phyloP scores from a whole-genome alignment of 129 eudicot species.

The Lactuca saligna region DNA sequence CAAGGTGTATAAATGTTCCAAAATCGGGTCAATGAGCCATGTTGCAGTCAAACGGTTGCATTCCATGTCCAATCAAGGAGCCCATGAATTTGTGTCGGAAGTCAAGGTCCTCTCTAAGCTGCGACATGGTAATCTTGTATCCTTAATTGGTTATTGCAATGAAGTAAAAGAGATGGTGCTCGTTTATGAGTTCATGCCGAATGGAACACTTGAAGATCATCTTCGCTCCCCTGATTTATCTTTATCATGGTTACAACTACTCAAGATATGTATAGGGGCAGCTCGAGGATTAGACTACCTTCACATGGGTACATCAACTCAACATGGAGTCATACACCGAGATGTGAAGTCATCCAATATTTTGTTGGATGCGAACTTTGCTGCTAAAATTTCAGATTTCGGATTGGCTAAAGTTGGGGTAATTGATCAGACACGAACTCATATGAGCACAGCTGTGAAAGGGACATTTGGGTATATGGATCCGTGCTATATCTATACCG shows the following conservation, averaged over 20 bases:
- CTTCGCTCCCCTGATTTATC: constrained; percentile 1
- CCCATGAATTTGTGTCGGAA: constrained; percentile 22
- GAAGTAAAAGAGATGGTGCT: constrained; percentile 16
- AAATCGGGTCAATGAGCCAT: neutral
- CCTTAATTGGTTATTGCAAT: constrained; percentile 19
- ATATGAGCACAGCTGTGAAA: constrained; percentile 23
- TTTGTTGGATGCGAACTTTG: constrained; percentile 21
- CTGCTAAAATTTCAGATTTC: constrained; percentile 29
- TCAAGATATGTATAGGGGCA: constrained; percentile 30
- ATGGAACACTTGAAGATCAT: constrained; percentile 29
- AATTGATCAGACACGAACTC: neutral
- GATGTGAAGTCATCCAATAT: constrained; percentile 33
- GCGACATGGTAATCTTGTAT: constrained; percentile 29
- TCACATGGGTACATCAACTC: constrained; percentile 25
- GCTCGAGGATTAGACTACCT: constrained; percentile 33
- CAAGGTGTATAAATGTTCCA: constrained; percentile 22
- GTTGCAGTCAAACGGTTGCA: constrained; percentile 29
- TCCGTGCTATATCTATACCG: constrained; percentile 23
- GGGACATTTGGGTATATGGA: constrained; percentile 31
- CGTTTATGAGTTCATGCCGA: constrained; percentile 24
- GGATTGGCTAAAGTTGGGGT: constrained; percentile 25
- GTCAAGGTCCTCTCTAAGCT: constrained; percentile 28
- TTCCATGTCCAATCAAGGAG: constrained; percentile 28
- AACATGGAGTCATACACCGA: constrained; percentile 26
- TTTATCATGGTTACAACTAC: constrained; percentile 27